Evolutionary conservation across 345 rosid genomes (phyloP).

Genomic region (Draba incana): DNA sequence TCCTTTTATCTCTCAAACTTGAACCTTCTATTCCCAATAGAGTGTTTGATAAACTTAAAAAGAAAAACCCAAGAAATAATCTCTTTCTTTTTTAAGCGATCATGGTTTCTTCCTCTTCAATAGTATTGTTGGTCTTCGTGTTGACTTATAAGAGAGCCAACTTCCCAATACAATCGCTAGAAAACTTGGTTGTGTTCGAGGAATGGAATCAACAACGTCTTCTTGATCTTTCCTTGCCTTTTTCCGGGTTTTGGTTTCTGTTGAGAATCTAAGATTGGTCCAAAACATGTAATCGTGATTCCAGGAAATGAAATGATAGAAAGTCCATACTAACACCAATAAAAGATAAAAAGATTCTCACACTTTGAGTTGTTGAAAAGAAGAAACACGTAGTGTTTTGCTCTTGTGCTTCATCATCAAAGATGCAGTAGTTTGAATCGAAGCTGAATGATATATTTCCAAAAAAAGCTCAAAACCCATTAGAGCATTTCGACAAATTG

Average conservation of each 20-base stretch:
- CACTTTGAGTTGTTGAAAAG: slow-evolving; percentile 45
- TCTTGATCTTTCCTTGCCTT: slow-evolving; percentile 22
- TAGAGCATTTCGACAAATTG: background rate
- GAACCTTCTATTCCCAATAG: no score
- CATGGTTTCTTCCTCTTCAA: no score
- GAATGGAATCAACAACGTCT: slow-evolving; percentile 32
- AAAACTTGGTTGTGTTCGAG: slow-evolving; percentile 36
- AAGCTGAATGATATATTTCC: slow-evolving; percentile 52
- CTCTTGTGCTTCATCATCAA: slow-evolving; percentile 49
- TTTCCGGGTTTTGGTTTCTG: slow-evolving; percentile 19
- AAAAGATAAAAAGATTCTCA: slow-evolving; percentile 43
- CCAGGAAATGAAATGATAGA: no score
- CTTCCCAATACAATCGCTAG: slow-evolving; percentile 41
- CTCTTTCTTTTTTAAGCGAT: no score
- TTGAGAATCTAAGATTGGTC: slow-evolving; percentile 30
- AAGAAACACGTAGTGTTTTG: slow-evolving; percentile 32
- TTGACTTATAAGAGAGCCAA: slow-evolving; percentile 50
- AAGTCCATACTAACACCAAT: background rate
- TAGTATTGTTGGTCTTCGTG: no score
- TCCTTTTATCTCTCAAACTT: no score
- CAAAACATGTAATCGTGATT: slow-evolving; percentile 8
- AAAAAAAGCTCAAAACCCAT: slow-evolving; percentile 21
- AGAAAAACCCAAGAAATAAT: no score
- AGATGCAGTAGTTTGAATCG: slow-evolving; percentile 48
- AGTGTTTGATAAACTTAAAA: no score